Base-by-base conservation (phyloP, 1,284 basidiomycete species). In the Sporisorium scitamineum region DNA sequence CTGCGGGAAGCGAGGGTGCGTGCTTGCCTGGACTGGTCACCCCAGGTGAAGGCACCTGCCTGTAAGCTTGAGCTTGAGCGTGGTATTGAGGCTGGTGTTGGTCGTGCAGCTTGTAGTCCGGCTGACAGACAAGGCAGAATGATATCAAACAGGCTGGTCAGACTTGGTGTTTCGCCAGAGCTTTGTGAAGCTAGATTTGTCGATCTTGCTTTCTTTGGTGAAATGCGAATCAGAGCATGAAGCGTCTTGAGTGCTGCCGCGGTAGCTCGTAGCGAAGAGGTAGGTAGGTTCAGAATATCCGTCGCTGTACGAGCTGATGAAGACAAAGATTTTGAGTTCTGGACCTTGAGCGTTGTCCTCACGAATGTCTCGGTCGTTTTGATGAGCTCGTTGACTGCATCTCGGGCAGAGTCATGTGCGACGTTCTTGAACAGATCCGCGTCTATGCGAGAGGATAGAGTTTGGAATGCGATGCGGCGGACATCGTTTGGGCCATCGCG, bases 231-330 rank as follows among this genome's bases (percentile, higher is more conserved):
- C n/a, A 69, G 41, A 3, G 45, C 54, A 22, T 69, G 62, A 3
- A 74, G 59, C 1, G 71, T 54, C 47, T 70, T 74, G 45, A 74
- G 60, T 1, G 62, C 71, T 5, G 71, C 61, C n/a, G 71, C 66
- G 14, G n/a, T 61, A n/a, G 71, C 66, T 20, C 71, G 71, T 27
- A 74, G 20, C 2, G 59, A 24, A 1, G 71, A 74, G 0, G 39
- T 64, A 2, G 71, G 32, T 5, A 69, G 18, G 20, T 32, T 61
- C 10, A 45, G 11, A 13, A 66, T 18, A 22, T 71, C 59, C 18
- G 45, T 7, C 10, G 22, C 10, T 7, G 52, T n/a, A 0, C 63
- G 55, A 24, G 58, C 27, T 11, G 44, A 37, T 0, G 45, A 2
- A 8, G 41, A 22, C 0, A 48, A 8, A 22, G 54, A 13, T 1